Evolutionary conservation across 768 basidiomycete genomes (phyloP).

Genomic region (Pisolithus marmoratus): DNA sequence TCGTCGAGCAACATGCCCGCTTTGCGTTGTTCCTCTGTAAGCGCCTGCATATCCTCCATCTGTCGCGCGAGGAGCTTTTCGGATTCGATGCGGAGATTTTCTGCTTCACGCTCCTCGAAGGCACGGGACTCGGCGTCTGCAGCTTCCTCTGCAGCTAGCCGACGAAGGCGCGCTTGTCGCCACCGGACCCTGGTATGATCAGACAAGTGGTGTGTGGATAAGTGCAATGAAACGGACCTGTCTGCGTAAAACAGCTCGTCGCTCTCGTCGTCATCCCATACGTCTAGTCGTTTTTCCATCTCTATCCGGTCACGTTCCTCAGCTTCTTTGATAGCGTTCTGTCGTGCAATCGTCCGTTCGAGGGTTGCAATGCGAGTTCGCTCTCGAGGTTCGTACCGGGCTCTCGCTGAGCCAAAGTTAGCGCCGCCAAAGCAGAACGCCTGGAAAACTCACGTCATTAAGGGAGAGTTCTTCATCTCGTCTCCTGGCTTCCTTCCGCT

Average conservation of each 20-base stretch:
- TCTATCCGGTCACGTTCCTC: constrained; percentile 78
- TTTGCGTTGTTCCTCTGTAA: constrained; percentile 86
- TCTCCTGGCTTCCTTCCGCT: constrained; percentile 67
- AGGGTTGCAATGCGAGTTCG: constrained; percentile 71
- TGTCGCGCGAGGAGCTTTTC: constrained; percentile 91
- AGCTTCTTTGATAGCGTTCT: constrained; percentile 64
- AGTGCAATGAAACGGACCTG: constrained; percentile 42
- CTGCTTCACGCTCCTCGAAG: constrained; percentile 81
- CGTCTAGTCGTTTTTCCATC: constrained; percentile 73
- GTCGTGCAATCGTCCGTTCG: constrained; percentile 70
- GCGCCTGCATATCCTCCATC: constrained; percentile 92
- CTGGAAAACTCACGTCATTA: constrained; percentile 61
- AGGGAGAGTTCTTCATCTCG: constrained; percentile 82
- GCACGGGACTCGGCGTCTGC: constrained; percentile 79
- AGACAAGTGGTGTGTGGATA: constrained; percentile 15
- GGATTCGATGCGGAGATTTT: constrained; percentile 82
- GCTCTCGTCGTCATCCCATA: constrained; percentile 92
- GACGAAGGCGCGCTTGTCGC: constrained; percentile 69
- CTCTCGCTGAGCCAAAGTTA: constrained; percentile 57
- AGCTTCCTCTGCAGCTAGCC: constrained; percentile 71
- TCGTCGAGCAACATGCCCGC: constrained; percentile 89
- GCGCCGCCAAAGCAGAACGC: background rate
- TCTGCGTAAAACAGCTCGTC: constrained; percentile 92
- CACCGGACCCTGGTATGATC: constrained; percentile 60
- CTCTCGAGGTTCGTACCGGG: constrained; percentile 88